Percentiles rank a stretch among this genome's conserved stretches.
Conservation (phyloP, 1,284 basidiomycete genomes). For the Cutaneotrichosporon sp. region DNA sequence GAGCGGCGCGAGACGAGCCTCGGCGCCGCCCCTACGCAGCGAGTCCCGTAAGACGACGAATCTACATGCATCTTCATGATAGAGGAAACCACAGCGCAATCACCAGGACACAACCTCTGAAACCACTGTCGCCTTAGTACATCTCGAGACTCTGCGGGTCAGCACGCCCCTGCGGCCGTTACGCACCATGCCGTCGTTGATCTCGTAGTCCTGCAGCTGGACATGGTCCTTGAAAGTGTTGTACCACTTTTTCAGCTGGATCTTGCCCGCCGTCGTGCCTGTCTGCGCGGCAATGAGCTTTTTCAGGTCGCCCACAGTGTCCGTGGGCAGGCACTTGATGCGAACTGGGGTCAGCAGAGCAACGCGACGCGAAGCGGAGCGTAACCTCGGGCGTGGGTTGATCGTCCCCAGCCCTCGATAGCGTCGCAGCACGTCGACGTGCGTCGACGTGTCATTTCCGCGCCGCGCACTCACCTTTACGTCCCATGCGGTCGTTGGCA, state of each 20-base stretch:
- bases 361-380: no score
- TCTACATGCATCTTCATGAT: no score
- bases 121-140: constrained; percentile 61
- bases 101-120: neutral
- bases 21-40: no score
- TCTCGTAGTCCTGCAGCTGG: constrained; percentile 88
- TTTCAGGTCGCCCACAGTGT: constrained; percentile 95
- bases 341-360: constrained; percentile 62
- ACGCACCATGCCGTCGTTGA: constrained; percentile 74
- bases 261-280: constrained; percentile 79
- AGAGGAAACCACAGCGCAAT: neutral
- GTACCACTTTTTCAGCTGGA: constrained; percentile 97
- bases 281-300: constrained; percentile 94
- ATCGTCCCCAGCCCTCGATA: neutral
- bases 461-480: constrained; percentile 64
- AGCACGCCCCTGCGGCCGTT: constrained; percentile 1
- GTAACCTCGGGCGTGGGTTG: constrained; percentile 1
- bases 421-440: neutral
- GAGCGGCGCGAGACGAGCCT: no score
- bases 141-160: constrained; percentile 66
- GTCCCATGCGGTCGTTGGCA: constrained; percentile 92
- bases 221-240: constrained; percentile 92
- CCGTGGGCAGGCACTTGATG: constrained; percentile 87
- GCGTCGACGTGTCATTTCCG: neutral
- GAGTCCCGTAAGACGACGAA: no score